Evolutionary conservation across 169 alveolate species (phyloP), one percentile per base, ranked within the genome.

Genomic region (Eimeria tenella): DNA sequence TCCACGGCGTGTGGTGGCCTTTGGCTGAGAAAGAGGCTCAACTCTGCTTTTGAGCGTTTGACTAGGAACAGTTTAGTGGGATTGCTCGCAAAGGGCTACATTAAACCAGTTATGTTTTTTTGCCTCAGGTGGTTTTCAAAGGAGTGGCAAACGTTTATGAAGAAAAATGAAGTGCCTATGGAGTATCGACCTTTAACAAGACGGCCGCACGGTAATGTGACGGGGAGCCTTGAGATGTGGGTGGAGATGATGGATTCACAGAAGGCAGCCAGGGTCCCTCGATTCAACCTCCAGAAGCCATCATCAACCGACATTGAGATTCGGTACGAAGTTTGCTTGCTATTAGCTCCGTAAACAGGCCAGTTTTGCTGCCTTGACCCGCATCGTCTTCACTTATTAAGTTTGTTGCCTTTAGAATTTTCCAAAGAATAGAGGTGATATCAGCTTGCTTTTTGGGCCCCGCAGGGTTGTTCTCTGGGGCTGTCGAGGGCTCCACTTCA

Each of bases 71-170:
- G 42, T 31, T 31, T 31, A 31, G 0, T 2, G 42, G 42, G 42
- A 31, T 0, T 31, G 42, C 42, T 31, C 2, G 4, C 42, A 31
- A 31, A 31, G 42, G 42, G 42, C 42, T 31, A 2, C 42, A 0
- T 2, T 31, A 31, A 31, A 31, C 42, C 42, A 31, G 42, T 31
- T 2, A 2, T 31, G 42, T 31, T 1, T 31, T 31, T 31, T 31
- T 31, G 42, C 42, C 42, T 31, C 81, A 94, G 99, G 68, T 98
- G 99, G 99, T 97, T 97, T 93, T 97, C 98, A 71, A 96, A 95
- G 21, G 96, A 96, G 60, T 98, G 99, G 99, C 98, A 97, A 95
- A 96, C 95, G 79, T 96, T 97, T 97, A 95, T 97, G 97, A 93
- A 97, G 83, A 97, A 96, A 82, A 97, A 97, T 90, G 94, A 84